Evolutionary conservation across 495 filamentous ascomycete genomes (phyloP), one percentile per base, ranked within the genome.

Genomic region (Bryoglossum gracile): DNA sequence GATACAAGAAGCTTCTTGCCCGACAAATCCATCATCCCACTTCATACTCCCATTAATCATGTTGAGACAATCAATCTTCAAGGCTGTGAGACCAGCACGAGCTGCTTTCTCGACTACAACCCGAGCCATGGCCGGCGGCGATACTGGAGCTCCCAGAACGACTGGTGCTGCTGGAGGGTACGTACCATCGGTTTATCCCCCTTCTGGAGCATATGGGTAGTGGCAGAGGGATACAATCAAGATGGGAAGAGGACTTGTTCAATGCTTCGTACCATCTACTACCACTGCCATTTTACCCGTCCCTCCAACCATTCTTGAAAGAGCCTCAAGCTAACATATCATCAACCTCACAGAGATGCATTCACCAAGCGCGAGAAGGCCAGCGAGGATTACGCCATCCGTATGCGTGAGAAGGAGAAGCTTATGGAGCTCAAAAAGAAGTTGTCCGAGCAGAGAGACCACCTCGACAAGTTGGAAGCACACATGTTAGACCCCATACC

Each of bases 341-440:
- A n/a, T n/a, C n/a, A n/a, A n/a, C n/a, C n/a, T n/a, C 42, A 57
- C 52, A 91, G 90, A 51, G 92, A 99, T 64, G 74, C 83, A 42
- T 99, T 95, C 78, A 84, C 83, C 63, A 81, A 82, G 64, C 88
- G 92, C 57, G 92, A 99, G 70, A 81, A 81, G 54, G 91, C 91
- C 51, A 75, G 73, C 62, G 92, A 99, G 70, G 81, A 86, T 62
- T 75, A 76, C 54, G 84, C 86, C 71, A 86, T 99, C 68, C 72
- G 77, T 43, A 71, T 86, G 73, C 81, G 85, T 59, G 92, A 99
- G 77, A 72, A 78, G 65, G 77, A 84, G 69, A 95, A 95, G 86
- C 81, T 80, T 43, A 62, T 83, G 17, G 66, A 70, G 60, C 77
- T 96, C 51, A 82, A 77, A 68, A 77, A 81, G 63, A 94, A 89